These are phyloP conservation scores for Raddia guianensis DNA, from an alignment of 176 grass and related monocot genomes.

Conservation along the genomic window DNA sequence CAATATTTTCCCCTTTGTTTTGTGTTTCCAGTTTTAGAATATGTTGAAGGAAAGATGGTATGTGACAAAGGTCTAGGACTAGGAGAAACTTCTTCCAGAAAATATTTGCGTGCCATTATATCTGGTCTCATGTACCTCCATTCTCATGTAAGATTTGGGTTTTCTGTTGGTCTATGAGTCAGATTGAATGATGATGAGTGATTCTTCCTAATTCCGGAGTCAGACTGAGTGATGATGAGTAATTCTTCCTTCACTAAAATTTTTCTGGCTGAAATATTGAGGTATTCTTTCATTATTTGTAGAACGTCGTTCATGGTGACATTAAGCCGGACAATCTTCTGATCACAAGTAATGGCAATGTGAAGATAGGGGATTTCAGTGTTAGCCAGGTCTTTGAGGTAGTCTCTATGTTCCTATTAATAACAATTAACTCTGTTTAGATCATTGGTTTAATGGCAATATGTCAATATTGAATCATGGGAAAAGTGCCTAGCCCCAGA, in stretches of 20 bases:
- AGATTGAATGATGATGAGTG: conserved; percentile 1
- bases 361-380: conserved; percentile 89
- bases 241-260: not conserved
- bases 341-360: conserved; percentile 56
- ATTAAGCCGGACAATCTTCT: conserved; percentile 85
- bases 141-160: conserved; percentile 67
- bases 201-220: not conserved
- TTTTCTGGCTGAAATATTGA: not conserved
- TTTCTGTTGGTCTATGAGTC: not conserved
- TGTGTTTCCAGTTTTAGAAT: conserved; percentile 68
- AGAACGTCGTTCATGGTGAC: conserved; percentile 82
- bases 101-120: conserved; percentile 80
- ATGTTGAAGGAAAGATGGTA: conserved; percentile 72
- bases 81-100: conserved; percentile 67
- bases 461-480: not conserved
- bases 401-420: conserved; percentile 17
- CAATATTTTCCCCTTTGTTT: not conserved
- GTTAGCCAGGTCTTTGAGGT: conserved; percentile 89
- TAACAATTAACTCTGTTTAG: not conserved
- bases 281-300: conserved; percentile 20
- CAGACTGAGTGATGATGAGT: not conserved
- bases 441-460: not conserved
- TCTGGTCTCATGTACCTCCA: conserved; percentile 89
- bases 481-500: not conserved
- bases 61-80: conserved; percentile 67